These are phyloP conservation scores for Kwoniella botswanensis DNA, from an alignment of 768 basidiomycete species.

Conservation along the genomic window DNA sequence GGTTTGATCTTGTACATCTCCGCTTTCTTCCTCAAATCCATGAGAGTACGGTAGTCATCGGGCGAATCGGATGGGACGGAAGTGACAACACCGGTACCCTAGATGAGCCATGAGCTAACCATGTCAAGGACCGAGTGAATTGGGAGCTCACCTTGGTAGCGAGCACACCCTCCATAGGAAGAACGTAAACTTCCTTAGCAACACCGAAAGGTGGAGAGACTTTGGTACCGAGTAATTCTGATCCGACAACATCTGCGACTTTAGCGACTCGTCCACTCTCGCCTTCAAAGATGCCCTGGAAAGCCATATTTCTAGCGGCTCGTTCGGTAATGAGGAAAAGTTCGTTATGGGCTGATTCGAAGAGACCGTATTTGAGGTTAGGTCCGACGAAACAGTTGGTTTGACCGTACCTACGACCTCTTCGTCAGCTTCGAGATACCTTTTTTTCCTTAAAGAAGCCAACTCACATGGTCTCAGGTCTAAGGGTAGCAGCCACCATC, in stretches of 20 bases:
- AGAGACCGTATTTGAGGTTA: constrained; percentile 87
- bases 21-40: constrained; percentile 92
- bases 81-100: constrained; percentile 97
- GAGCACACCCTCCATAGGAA: constrained; percentile 98
- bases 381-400: constrained; percentile 97
- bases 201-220: constrained; percentile 85
- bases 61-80: constrained; percentile 98
- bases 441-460: background rate
- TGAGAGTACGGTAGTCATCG: constrained; percentile 88
- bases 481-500: constrained; percentile 92
- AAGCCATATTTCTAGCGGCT: constrained; percentile 96
- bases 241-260: constrained; percentile 77
- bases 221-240: constrained; percentile 81
- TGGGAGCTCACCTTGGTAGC: constrained; percentile 85
- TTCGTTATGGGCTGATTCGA: constrained; percentile 70
- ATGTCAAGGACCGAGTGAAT: too few relatives aligned
- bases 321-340: constrained; percentile 88
- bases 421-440: constrained; percentile 14
- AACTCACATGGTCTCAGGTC: constrained; percentile 92
- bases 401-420: constrained; percentile 81
- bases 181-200: constrained; percentile 84
- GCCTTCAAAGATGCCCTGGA: constrained; percentile 78
- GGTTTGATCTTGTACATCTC: constrained; percentile 95
- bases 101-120: background rate
- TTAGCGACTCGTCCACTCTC: constrained; percentile 74